These are phyloP conservation scores for Diaporthe vexans DNA, from an alignment of 2,329 filamentous ascomycete genomes.

Conservation along the genomic window DNA sequence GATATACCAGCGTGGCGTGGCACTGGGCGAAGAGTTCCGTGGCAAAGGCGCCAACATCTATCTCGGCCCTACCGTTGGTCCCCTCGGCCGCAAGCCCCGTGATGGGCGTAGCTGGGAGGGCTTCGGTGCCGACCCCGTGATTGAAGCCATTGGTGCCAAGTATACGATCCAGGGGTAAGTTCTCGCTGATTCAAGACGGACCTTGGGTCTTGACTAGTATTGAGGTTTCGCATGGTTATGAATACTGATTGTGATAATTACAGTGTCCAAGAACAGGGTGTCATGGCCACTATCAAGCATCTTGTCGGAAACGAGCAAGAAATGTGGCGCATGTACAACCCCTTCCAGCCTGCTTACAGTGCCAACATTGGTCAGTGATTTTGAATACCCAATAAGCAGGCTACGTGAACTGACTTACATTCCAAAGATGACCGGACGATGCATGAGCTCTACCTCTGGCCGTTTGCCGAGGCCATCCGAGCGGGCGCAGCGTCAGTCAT, in stretches of 20 bases:
- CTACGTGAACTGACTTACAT: slow-evolving; percentile 4
- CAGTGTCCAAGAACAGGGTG: slow-evolving; percentile 80
- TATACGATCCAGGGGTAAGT: slow-evolving; percentile 76
- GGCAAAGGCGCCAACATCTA: slow-evolving; percentile 81
- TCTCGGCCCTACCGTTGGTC: slow-evolving; percentile 78
- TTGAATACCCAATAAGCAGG: slow-evolving; percentile 67
- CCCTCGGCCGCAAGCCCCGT: slow-evolving; percentile 78
- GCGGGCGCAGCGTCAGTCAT: slow-evolving; percentile 76
- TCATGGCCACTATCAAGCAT: slow-evolving; percentile 88
- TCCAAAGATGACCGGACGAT: slow-evolving; percentile 75
- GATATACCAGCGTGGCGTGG: slow-evolving; percentile 77
- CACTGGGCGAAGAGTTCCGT: slow-evolving; percentile 78
- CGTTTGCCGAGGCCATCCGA: slow-evolving; percentile 79
- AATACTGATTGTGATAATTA: slow-evolving; percentile 1
- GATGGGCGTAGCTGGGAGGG: slow-evolving; percentile 84
- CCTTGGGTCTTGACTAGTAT: background rate
- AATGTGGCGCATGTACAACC: slow-evolving; percentile 70
- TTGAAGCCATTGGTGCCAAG: slow-evolving; percentile 79
- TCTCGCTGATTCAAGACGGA: too few relatives aligned
- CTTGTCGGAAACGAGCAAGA: slow-evolving; percentile 82
- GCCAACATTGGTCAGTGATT: slow-evolving; percentile 58
- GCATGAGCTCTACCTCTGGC: slow-evolving; percentile 84
- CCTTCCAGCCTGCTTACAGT: slow-evolving; percentile 68
- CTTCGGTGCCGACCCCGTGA: slow-evolving; percentile 78
- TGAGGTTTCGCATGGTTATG: background rate